Evolutionary conservation across 495 filamentous ascomycete species (phyloP).

Genomic region (Aspergillus hancockii): DNA sequence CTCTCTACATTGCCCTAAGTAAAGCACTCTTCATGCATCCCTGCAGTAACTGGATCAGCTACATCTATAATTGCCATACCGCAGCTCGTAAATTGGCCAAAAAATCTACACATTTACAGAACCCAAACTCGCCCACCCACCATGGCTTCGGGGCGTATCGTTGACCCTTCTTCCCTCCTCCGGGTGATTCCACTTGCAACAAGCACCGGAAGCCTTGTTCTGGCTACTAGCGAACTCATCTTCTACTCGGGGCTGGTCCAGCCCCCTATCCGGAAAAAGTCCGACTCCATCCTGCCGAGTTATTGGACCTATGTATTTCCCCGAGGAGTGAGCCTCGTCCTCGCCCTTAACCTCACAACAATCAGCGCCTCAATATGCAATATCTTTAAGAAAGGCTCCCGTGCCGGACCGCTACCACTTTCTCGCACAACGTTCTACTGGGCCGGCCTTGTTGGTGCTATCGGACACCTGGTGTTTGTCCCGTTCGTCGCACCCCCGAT

Average conservation of each 20-base stretch:
- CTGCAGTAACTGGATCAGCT: too few species aligned
- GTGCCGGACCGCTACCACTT: conserved; percentile 11
- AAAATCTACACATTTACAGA: too few species aligned
- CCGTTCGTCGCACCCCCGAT: conserved; percentile 22
- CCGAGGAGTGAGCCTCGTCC: conserved; percentile 12
- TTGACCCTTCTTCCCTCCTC: conserved; percentile 39
- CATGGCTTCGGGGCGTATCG: conserved; percentile 41
- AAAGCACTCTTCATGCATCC: too few species aligned
- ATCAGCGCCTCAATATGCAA: conserved; percentile 14
- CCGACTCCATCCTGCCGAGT: conserved; percentile 20
- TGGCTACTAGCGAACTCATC: conserved; percentile 34
- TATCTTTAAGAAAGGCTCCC: conserved; percentile 6
- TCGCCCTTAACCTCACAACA: conserved; percentile 17
- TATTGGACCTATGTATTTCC: conserved; percentile 20
- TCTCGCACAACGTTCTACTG: conserved; percentile 19
- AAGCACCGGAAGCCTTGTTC: conserved; percentile 40
- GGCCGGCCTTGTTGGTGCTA: conserved; percentile 16
- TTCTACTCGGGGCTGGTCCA: conserved; percentile 25
- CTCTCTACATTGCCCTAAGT: too few species aligned
- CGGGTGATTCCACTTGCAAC: conserved; percentile 38
- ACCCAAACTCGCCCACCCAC: too few species aligned
- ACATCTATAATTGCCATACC: too few species aligned
- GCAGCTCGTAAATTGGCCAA: too few species aligned
- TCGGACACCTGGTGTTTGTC: conserved; percentile 27
- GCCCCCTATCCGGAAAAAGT: conserved; percentile 12